These are phyloP conservation scores for Metschnikowia noctiluminum DNA, from an alignment of 805 yeast genomes.

Conservation along the genomic window DNA sequence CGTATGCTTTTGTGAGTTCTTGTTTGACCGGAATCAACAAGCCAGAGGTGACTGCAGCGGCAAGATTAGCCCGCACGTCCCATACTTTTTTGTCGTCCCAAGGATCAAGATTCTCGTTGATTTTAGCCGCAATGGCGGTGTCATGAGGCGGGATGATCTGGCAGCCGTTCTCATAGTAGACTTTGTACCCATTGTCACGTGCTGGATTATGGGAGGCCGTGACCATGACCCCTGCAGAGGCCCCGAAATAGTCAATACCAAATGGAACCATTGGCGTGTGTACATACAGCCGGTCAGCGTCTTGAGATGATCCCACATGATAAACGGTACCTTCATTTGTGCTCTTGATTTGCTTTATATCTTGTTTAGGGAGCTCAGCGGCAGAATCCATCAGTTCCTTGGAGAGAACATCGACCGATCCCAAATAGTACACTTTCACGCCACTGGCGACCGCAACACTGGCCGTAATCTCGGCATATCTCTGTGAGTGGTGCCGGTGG, in stretches of 20 bases:
- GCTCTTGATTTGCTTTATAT: neutral
- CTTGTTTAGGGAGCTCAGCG: neutral
- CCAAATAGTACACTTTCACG: conserved; percentile 63
- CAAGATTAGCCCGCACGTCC: conserved; percentile 41
- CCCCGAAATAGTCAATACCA: conserved; percentile 57
- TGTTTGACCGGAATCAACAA: conserved; percentile 41
- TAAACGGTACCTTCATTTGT: neutral
- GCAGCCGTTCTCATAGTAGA: conserved; percentile 90
- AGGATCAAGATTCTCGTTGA: conserved; percentile 59
- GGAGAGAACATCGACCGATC: conserved; percentile 36
- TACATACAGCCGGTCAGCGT: conserved; percentile 26
- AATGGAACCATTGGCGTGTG: conserved; percentile 96
- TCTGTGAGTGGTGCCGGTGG: conserved; percentile 76
- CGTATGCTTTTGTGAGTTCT: conserved; percentile 42
- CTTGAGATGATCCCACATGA: neutral
- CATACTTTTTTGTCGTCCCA: conserved; percentile 46
- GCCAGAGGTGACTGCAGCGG: conserved; percentile 18
- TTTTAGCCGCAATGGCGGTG: conserved; percentile 59
- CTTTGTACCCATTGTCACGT: conserved; percentile 89
- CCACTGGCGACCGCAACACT: conserved; percentile 68
- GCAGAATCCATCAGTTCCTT: conserved; percentile 17
- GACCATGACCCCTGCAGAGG: conserved; percentile 86
- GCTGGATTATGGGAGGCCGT: conserved; percentile 89
- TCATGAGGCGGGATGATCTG: conserved; percentile 96
- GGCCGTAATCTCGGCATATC: conserved; percentile 78